Evolutionary conservation across 208 protist species (phyloP).

Genomic region (Trypanosoma vivax): DNA sequence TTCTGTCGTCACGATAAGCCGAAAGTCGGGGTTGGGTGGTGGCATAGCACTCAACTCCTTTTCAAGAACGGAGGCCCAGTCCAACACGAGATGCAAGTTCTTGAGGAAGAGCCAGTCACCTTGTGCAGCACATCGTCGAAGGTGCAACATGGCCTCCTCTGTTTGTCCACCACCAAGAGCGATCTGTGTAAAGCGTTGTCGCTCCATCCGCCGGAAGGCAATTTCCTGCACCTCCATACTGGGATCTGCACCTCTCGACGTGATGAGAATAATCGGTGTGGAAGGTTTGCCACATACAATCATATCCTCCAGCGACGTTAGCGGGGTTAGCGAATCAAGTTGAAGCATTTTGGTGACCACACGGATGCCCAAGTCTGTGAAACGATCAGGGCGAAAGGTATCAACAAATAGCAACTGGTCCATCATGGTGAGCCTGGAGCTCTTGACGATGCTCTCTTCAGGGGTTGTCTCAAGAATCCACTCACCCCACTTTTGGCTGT

Average conservation of each 20-base stretch:
- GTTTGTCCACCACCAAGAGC: constrained; percentile 94
- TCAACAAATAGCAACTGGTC: constrained; percentile 93
- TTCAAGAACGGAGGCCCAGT: constrained; percentile 90
- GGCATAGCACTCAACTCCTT: constrained; percentile 88
- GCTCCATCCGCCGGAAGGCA: constrained; percentile 56
- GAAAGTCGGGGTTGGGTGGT: constrained; percentile 85
- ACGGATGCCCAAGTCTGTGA: constrained; percentile 73
- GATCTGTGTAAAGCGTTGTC: constrained; percentile 85
- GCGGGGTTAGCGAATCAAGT: constrained; percentile 65
- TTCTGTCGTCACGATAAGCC: constrained; percentile 95
- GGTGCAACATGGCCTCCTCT: constrained; percentile 81
- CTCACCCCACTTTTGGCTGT: constrained; percentile 48
- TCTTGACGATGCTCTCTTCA: constrained; percentile 49
- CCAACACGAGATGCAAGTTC: constrained; percentile 94
- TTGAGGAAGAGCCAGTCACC: constrained; percentile 95
- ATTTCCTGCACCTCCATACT: constrained; percentile 91
- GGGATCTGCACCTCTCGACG: too few relatives aligned
- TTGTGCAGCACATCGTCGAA: constrained; percentile 75
- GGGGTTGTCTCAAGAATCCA: constrained; percentile 64
- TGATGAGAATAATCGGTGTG: constrained; percentile 91
- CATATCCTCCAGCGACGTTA: constrained; percentile 65
- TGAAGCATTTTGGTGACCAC: constrained; percentile 54
- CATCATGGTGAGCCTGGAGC: constrained; percentile 61
- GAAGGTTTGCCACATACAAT: constrained; percentile 29
- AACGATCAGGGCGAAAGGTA: constrained; percentile 94